A percentile compares a stretch with the other conserved stretches of the same genome.
phyloP scores from a whole-genome alignment of 441 rosid genomes.

The Populus hybrid region DNA sequence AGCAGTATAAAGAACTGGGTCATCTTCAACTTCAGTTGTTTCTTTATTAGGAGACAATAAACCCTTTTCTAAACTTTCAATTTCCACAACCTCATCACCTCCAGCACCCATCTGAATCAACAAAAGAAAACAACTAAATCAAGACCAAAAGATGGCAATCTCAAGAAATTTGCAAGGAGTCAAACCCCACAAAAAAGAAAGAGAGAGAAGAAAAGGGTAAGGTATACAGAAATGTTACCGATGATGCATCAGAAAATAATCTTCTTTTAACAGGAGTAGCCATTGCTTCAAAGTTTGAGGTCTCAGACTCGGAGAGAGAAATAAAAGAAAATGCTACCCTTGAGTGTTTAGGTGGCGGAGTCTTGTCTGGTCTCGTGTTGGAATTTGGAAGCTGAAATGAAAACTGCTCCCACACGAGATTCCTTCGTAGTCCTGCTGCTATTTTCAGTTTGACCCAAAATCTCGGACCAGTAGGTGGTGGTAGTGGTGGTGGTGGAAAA shows the following conservation, averaged over 20 bases:
- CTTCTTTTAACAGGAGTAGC: constrained; percentile 16
- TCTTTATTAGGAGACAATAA: constrained; percentile 27
- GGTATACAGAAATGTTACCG: constrained; percentile 11
- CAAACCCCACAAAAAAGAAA: neutral
- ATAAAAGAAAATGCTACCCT: neutral
- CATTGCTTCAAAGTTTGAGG: neutral
- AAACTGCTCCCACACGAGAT: neutral
- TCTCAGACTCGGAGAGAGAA: neutral
- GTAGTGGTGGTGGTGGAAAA: no score
- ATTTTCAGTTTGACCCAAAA: no score
- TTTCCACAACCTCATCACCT: constrained; percentile 47
- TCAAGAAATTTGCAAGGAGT: neutral
- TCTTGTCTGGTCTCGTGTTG: neutral
- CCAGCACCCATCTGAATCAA: constrained; percentile 43
- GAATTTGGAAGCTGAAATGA: neutral
- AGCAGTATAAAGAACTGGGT: constrained; percentile 45
- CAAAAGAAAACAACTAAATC: neutral
- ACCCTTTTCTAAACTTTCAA: constrained; percentile 55
- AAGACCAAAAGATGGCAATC: neutral
- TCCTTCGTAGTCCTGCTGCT: no score
- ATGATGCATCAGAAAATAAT: constrained; percentile 12
- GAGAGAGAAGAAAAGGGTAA: neutral
- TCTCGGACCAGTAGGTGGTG: no score
- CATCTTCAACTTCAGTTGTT: constrained; percentile 34
- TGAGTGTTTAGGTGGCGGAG: neutral